Evolutionary conservation across 495 filamentous ascomycete genomes (phyloP).

Genomic region (Xylaria longipes): DNA sequence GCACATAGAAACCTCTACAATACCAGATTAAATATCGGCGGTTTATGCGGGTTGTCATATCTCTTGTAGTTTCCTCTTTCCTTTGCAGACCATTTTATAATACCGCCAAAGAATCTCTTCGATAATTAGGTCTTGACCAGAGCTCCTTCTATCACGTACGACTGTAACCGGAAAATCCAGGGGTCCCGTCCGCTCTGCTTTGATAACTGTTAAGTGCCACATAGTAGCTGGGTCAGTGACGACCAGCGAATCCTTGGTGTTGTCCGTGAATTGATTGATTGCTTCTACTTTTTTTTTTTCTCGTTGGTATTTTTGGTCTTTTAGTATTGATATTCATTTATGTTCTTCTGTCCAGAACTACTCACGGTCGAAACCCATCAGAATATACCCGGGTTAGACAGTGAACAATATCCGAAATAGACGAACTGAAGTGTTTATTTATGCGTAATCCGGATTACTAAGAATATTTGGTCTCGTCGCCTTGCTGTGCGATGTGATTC

Average conservation of each 20-base stretch:
- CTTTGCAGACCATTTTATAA: background rate
- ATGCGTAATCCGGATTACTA: background rate
- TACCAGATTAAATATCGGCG: too few relatives aligned
- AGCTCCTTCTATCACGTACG: conserved; percentile 16
- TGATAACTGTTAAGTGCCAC: background rate
- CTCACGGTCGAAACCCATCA: background rate
- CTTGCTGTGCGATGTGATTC: too few relatives aligned
- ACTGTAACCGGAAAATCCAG: conserved; percentile 42
- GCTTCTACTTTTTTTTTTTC: too few relatives aligned
- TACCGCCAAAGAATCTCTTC: background rate
- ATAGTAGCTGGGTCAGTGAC: too few relatives aligned
- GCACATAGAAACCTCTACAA: too few relatives aligned
- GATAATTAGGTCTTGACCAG: background rate
- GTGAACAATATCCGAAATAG: background rate
- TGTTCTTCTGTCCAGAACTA: background rate
- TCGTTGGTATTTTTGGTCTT: too few relatives aligned
- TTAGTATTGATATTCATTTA: too few relatives aligned
- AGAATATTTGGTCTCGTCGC: background rate
- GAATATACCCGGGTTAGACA: background rate
- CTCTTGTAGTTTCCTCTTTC: too few relatives aligned
- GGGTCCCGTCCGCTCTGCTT: conserved; percentile 52
- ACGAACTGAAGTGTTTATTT: too few relatives aligned
- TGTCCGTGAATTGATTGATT: background rate
- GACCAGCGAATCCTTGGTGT: too few relatives aligned
- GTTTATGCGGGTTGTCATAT: too few relatives aligned